Conservation (phyloP, 495 filamentous ascomycete genomes). For the Podospora sp. region DNA sequence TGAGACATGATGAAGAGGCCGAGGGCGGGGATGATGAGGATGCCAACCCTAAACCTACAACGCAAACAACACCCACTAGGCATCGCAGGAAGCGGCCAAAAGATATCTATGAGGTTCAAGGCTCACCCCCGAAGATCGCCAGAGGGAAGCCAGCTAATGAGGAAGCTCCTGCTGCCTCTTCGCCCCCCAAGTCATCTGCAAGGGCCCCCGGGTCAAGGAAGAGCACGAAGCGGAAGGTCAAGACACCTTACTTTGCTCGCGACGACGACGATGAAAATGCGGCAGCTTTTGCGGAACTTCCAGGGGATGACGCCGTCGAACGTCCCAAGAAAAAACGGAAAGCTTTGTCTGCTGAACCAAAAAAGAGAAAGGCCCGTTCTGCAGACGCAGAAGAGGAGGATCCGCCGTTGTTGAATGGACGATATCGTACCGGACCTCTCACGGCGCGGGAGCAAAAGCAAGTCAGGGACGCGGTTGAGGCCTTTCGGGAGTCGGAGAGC, state of each 20-base stretch:
- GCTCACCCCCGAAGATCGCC: background rate
- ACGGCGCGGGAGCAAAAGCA: conserved; percentile 36
- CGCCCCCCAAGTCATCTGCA: background rate
- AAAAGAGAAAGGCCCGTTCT: background rate
- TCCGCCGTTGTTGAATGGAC: background rate
- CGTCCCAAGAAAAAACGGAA: background rate
- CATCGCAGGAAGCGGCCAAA: background rate
- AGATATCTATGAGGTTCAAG: background rate
- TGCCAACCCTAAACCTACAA: background rate
- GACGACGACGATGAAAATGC: conserved; percentile 17
- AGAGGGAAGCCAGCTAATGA: background rate
- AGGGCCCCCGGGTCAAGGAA: background rate
- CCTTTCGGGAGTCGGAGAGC: conserved; percentile 37
- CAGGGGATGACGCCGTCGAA: conserved; percentile 11
- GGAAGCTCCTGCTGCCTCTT: background rate
- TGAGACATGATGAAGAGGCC: background rate
- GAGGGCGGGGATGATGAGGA: background rate
- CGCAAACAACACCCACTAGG: background rate
- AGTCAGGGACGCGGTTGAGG: conserved; percentile 41
- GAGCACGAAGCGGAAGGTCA: conserved; percentile 18
- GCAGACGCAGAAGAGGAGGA: background rate
- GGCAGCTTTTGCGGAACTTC: conserved; percentile 17
- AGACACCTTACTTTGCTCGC: conserved; percentile 20
- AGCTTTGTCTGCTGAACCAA: background rate
- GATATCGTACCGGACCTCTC: conserved; percentile 33